A percentile compares a stretch with the other conserved stretches of the same genome.
These are phyloP conservation scores for Pisolithus marmoratus DNA, from an alignment of 768 basidiomycete genomes.

Conservation along the genomic window DNA sequence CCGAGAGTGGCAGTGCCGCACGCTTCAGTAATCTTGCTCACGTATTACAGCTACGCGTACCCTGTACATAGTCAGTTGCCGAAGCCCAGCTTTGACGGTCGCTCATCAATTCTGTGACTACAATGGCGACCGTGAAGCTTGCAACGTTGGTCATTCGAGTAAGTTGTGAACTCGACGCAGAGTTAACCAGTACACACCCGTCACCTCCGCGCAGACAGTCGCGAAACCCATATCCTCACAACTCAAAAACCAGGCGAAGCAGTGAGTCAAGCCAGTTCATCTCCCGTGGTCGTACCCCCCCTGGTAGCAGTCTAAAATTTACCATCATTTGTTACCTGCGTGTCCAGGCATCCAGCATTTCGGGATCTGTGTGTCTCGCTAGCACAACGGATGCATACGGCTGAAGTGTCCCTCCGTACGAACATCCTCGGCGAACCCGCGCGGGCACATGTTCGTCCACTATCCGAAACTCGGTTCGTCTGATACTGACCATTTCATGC, in stretches of 20 bases:
- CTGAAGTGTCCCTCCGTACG: conserved; percentile 62
- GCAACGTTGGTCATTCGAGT: conserved; percentile 72
- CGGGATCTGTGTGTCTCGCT: conserved; percentile 64
- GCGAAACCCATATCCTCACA: conserved; percentile 74
- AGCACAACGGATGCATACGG: conserved; percentile 69
- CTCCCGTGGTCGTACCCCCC: not conserved
- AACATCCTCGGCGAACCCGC: conserved; percentile 71
- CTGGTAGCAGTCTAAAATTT: not conserved
- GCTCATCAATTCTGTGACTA: not conserved
- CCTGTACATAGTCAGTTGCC: too few relatives aligned
- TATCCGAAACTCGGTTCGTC: conserved; percentile 63
- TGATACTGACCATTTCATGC: not conserved
- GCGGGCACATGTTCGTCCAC: conserved; percentile 54
- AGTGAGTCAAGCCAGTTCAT: conserved; percentile 39
- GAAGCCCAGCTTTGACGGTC: too few relatives aligned
- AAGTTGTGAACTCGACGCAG: conserved; percentile 35
- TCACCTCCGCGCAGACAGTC: conserved; percentile 48
- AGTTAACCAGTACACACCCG: conserved; percentile 18
- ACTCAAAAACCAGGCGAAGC: conserved; percentile 65
- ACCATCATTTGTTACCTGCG: not conserved
- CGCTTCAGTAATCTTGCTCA: too few relatives aligned
- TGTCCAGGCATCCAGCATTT: conserved; percentile 62
- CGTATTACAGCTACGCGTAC: too few relatives aligned
- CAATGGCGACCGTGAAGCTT: conserved; percentile 71
- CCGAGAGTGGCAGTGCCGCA: too few relatives aligned